Conservation (phyloP, 1,284 basidiomycete genomes). For the Rhodotorula sp. region DNA sequence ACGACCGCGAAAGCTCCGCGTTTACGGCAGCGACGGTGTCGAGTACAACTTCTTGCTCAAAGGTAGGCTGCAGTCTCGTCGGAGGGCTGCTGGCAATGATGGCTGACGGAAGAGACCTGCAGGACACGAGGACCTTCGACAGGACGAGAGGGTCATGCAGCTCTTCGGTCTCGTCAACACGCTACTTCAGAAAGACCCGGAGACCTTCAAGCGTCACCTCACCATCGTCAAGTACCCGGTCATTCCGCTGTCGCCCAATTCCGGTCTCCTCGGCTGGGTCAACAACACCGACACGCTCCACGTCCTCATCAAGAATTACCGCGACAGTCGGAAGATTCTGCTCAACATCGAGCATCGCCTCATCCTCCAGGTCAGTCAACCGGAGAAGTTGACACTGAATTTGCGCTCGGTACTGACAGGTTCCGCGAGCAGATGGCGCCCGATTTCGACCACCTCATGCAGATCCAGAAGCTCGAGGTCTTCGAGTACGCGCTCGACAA, state of each 20-base stretch:
- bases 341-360: conserved; percentile 97
- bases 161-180: conserved; percentile 97
- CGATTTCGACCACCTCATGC: conserved; percentile 91
- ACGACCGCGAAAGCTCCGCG: conserved; percentile 82
- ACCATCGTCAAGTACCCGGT: conserved; percentile 93
- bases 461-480: conserved; percentile 98
- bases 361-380: conserved; percentile 78
- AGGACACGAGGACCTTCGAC: conserved; percentile 98
- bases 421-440: conserved; percentile 79
- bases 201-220: conserved; percentile 93
- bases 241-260: conserved; percentile 94
- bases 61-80: conserved; percentile 55
- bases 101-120: conserved; percentile 10
- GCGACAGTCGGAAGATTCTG: conserved; percentile 87
- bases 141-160: conserved; percentile 99
- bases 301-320: conserved; percentile 90
- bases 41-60: conserved; percentile 94
- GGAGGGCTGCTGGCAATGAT: not conserved
- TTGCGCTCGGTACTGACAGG: too few relatives aligned
- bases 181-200: conserved; percentile 84
- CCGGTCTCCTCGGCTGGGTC: conserved; percentile 93
- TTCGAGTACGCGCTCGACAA: conserved; percentile 99
- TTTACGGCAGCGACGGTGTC: conserved; percentile 88
- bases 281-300: conserved; percentile 98
- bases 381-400: too few relatives aligned